Evolutionary conservation across 805 yeast species (phyloP).

Genomic region (Candida alai): DNA sequence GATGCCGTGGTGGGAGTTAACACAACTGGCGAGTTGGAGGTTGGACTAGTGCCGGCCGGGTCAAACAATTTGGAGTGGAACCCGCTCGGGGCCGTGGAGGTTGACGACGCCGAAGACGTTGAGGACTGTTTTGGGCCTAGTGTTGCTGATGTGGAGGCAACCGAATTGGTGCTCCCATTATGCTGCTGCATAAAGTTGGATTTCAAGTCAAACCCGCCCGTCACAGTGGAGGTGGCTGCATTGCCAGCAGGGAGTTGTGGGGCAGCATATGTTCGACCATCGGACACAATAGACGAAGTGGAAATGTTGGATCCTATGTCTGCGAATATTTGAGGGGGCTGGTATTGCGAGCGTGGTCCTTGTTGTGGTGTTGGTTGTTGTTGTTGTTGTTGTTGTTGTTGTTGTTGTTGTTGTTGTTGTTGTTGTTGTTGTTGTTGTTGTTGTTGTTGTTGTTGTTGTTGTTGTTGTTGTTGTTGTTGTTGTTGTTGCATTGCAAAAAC

Average conservation of each 20-base stretch:
- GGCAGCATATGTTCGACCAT: not conserved
- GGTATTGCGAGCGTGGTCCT: conserved; percentile 5
- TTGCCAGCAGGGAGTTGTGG: not conserved
- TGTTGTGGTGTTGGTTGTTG: conserved; percentile 4
- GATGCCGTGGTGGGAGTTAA: conserved; percentile 17
- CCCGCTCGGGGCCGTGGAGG: conserved; percentile 7
- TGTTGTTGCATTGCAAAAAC: too few species aligned
- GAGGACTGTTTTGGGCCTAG: conserved; percentile 8
- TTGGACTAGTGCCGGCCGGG: conserved; percentile 8
- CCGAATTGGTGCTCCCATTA: conserved; percentile 18
- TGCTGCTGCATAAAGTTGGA: conserved; percentile 14
- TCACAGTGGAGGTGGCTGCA: not conserved
- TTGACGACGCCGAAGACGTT: conserved; percentile 9
- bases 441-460: conserved; percentile 6
- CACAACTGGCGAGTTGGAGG: conserved; percentile 17
- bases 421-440: conserved; percentile 9
- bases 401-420: conserved; percentile 10
- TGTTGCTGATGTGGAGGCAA: conserved; percentile 11
- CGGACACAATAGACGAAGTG: not conserved
- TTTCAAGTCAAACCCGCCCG: conserved; percentile 13
- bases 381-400: conserved; percentile 5
- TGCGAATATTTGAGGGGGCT: conserved; percentile 6
- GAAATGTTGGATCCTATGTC: conserved; percentile 5
- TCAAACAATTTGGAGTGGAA: conserved; percentile 16
- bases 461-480: conserved; percentile 9